phyloP scores from a whole-genome alignment of 1,139 yeast species.

The Pichia sp. region DNA sequence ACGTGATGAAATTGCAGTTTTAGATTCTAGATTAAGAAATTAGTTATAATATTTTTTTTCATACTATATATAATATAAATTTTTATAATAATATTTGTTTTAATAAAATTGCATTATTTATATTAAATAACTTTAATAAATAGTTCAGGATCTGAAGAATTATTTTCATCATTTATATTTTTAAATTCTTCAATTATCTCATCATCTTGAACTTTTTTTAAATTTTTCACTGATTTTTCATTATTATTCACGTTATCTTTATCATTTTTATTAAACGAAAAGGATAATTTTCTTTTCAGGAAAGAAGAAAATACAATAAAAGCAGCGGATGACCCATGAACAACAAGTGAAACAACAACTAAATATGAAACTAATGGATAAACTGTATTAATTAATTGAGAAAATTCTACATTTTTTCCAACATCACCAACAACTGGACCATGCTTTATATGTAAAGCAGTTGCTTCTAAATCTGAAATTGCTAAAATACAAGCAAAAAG shows the following conservation, averaged over 20 bases:
- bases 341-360: slow-evolving; percentile 78
- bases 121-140: too few relatives aligned
- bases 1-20: slow-evolving; percentile 44
- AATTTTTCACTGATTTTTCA: too few relatives aligned
- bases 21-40: slow-evolving; percentile 26
- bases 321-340: slow-evolving; percentile 95
- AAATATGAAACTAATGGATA: slow-evolving; percentile 91
- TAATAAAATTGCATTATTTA: too few relatives aligned
- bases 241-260: too few relatives aligned
- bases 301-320: background rate
- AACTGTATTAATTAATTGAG: slow-evolving; percentile 61
- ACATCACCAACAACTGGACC: slow-evolving; percentile 57
- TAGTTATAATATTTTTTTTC: background rate
- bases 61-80: background rate
- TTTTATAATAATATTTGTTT: background rate
- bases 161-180: too few relatives aligned
- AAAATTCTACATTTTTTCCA: slow-evolving; percentile 44
- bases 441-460: slow-evolving; percentile 36
- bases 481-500: slow-evolving; percentile 86
- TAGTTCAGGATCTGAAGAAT: too few relatives aligned
- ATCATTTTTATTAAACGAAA: too few relatives aligned
- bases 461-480: slow-evolving; percentile 60
- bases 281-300: background rate
- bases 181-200: too few relatives aligned
- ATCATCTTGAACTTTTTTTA: too few relatives aligned